phyloP scores from a whole-genome alignment of 306 rosid genomes.

The Malus asiatica region DNA sequence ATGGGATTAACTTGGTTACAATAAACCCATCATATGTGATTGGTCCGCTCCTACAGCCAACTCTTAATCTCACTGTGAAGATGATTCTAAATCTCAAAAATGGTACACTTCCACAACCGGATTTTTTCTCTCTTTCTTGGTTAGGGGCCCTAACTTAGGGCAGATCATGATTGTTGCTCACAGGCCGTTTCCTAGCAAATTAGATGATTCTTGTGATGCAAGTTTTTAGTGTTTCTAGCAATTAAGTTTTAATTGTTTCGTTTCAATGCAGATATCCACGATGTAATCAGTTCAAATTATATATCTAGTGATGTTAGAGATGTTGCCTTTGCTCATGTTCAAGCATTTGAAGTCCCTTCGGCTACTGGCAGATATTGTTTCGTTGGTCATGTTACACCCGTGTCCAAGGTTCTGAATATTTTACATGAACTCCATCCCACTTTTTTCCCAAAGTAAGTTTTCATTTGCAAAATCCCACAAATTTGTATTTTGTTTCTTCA shows the following conservation, averaged over 20 bases:
- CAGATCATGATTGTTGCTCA: too few relatives aligned
- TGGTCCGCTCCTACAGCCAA: conserved; percentile 32
- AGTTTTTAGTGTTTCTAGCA: not conserved
- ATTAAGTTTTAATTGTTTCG: too few relatives aligned
- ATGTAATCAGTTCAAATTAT: not conserved
- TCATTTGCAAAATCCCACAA: not conserved
- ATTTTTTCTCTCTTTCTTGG: not conserved
- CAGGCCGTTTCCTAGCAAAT: too few relatives aligned
- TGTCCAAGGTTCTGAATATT: not conserved
- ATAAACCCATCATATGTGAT: conserved; percentile 16
- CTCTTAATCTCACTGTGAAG: not conserved
- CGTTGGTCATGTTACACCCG: not conserved
- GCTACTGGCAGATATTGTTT: conserved; percentile 25
- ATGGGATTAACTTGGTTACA: conserved; percentile 20
- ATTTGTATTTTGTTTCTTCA: not conserved
- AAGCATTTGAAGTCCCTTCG: conserved; percentile 16
- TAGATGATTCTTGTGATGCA: not conserved
- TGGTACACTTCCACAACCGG: not conserved
- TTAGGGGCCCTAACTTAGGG: not conserved
- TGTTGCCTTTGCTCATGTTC: conserved; percentile 18
- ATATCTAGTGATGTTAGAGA: conserved; percentile 20
- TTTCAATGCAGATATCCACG: not conserved
- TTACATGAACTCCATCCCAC: not conserved
- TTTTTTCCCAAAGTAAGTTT: conserved; percentile 1
- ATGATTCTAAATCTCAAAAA: conserved; percentile 5